Percentiles rank a stretch among this genome's conserved stretches.
Conservation (phyloP, 176 grass and related monocot genomes). For the Chrysopogon serrulatus region DNA sequence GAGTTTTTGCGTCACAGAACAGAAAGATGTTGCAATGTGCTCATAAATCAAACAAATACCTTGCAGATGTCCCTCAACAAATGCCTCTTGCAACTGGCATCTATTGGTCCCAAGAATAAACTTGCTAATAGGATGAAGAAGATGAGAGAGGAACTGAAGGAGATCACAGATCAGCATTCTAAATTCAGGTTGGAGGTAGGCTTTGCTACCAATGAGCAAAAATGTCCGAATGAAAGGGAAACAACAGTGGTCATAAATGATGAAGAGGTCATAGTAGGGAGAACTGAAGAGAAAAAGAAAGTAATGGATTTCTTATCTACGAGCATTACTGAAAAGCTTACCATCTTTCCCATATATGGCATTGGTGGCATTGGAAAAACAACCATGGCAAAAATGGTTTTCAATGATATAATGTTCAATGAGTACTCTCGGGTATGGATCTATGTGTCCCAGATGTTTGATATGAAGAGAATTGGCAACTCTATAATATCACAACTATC, state of each 20-base stretch:
- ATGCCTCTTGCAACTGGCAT: background rate
- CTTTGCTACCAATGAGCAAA: background rate
- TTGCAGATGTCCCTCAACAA: background rate
- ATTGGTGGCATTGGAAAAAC: conserved; percentile 40
- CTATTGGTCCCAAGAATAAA: background rate
- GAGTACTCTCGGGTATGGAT: background rate
- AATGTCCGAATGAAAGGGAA: background rate
- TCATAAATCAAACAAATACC: background rate
- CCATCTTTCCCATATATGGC: conserved; percentile 27
- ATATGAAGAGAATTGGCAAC: background rate
- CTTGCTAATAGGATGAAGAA: conserved; percentile 17
- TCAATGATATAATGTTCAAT: background rate
- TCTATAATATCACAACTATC: conserved; percentile 8
- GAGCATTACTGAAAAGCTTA: background rate
- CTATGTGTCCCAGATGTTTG: conserved; percentile 26
- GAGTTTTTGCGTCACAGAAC: no score
- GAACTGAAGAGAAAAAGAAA: background rate
- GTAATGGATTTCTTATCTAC: background rate
- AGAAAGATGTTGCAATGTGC: no score
- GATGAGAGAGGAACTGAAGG: background rate
- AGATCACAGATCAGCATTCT: background rate
- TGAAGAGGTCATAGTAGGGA: background rate
- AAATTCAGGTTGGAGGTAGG: background rate
- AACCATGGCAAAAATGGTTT: conserved; percentile 22
- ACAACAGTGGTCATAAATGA: background rate